phyloP scores from a whole-genome alignment of 139 green algal genomes.

The Micromonas commoda region DNA sequence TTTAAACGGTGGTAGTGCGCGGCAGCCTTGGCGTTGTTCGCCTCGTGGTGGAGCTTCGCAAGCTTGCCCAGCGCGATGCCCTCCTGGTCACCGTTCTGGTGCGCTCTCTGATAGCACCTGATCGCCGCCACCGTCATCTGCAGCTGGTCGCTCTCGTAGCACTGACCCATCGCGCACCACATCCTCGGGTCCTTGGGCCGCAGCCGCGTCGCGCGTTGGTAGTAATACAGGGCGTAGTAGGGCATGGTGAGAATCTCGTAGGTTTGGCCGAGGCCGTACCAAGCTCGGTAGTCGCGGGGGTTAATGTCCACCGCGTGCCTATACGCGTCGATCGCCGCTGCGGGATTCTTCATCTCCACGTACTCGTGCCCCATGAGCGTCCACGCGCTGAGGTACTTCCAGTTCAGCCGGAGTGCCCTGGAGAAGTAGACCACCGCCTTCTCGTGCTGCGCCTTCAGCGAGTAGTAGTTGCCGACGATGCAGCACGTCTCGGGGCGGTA shows the following conservation, averaged over 20 bases:
- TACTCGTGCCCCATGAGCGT: conserved; percentile 98
- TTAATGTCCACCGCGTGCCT: conserved; percentile 59
- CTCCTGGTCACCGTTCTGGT: conserved; percentile 65
- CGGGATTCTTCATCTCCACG: conserved; percentile 93
- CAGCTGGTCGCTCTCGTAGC: conserved; percentile 74
- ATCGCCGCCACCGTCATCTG: conserved; percentile 42
- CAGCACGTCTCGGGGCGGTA: conserved; percentile 89
- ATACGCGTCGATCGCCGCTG: conserved; percentile 67
- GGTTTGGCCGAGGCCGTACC: conserved; percentile 95
- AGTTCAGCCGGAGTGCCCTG: conserved; percentile 80
- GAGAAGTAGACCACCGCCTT: conserved; percentile 84
- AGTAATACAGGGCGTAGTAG: conserved; percentile 84
- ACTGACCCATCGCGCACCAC: conserved; percentile 96
- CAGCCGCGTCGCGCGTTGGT: conserved; percentile 66
- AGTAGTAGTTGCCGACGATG: conserved; percentile 97
- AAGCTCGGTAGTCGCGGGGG: conserved; percentile 40
- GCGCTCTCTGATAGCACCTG: conserved; percentile 74
- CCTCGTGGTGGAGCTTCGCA: conserved; percentile 55
- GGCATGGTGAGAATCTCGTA: conserved; percentile 94
- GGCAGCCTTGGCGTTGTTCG: conserved; percentile 46
- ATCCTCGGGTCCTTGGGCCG: conserved; percentile 77
- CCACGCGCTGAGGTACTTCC: conserved; percentile 83
- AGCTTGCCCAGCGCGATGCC: conserved; percentile 79
- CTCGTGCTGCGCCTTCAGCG: conserved; percentile 67
- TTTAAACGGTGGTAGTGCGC: conserved; percentile 71